Conservation (phyloP, 371 early-diverging fungal genomes). For the Rhizopus microsporus region DNA sequence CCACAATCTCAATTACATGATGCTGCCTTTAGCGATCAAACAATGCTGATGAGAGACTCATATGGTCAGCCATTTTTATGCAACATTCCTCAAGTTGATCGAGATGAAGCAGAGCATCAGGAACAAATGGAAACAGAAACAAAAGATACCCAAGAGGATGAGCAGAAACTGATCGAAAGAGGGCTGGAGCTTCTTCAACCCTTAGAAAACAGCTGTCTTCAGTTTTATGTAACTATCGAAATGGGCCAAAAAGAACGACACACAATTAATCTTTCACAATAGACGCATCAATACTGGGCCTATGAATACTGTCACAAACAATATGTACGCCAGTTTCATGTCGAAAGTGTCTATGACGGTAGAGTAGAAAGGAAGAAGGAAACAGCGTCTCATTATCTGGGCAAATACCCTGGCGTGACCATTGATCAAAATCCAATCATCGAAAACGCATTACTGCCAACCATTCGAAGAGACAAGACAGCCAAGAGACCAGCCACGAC, state of each 20-base stretch:
- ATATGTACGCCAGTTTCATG: slow-evolving; percentile 75
- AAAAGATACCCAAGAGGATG: slow-evolving; percentile 32
- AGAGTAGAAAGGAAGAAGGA: slow-evolving; percentile 21
- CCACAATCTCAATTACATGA: slow-evolving; percentile 28
- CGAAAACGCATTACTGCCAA: slow-evolving; percentile 7
- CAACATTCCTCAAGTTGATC: slow-evolving; percentile 40
- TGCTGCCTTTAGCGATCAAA: slow-evolving; percentile 7
- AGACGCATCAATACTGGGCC: slow-evolving; percentile 71
- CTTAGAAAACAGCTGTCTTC: slow-evolving; percentile 55
- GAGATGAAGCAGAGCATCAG: slow-evolving; percentile 14
- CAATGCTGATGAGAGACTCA: slow-evolving; percentile 46
- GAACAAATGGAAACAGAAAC: slow-evolving; percentile 20
- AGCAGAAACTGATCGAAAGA: slow-evolving; percentile 46
- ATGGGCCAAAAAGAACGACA: neutral
- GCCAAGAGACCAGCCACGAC: slow-evolving; percentile 16
- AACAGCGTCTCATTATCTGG: slow-evolving; percentile 32
- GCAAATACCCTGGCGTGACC: slow-evolving; percentile 20
- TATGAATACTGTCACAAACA: slow-evolving; percentile 80
- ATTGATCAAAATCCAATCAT: slow-evolving; percentile 18
- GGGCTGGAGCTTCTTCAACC: slow-evolving; percentile 65
- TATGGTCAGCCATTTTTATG: slow-evolving; percentile 56
- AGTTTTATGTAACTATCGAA: slow-evolving; percentile 21
- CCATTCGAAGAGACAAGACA: neutral
- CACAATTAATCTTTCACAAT: slow-evolving; percentile 7
- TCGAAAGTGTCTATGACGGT: slow-evolving; percentile 33